Evolutionary conservation across 164 flowering plant species (phyloP).

Genomic region (Amborella trichopoda): DNA sequence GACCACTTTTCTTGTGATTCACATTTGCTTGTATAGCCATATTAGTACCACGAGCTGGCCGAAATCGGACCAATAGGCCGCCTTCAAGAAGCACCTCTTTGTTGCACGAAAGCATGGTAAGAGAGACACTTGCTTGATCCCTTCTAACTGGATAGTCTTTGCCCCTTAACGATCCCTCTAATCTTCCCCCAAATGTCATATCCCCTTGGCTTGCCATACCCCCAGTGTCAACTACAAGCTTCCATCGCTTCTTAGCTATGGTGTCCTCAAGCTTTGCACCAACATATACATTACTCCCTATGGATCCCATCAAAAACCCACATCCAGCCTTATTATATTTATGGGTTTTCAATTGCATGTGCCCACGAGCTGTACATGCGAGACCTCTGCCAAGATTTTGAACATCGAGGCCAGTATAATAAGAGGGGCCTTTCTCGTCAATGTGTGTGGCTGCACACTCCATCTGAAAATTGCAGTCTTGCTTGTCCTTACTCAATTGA

Average conservation of each 20-base stretch:
- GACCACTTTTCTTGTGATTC: conserved; percentile 78
- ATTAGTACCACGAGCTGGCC: conserved; percentile 33
- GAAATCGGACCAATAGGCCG: conserved; percentile 48
- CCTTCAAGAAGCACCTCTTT: conserved; percentile 66
- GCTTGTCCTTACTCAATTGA: conserved; percentile 86
- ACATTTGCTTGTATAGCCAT: conserved; percentile 60
- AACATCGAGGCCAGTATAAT: conserved; percentile 45
- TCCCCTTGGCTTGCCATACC: conserved; percentile 44
- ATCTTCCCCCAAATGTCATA: conserved; percentile 70
- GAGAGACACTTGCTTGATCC: conserved; percentile 38
- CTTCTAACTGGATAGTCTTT: conserved; percentile 74
- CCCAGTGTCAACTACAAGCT: conserved; percentile 51
- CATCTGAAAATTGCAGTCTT: conserved; percentile 56
- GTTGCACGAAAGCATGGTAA: conserved; percentile 53
- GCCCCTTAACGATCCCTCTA: conserved; percentile 64
- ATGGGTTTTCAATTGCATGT: conserved; percentile 40
- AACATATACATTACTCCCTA: conserved; percentile 38
- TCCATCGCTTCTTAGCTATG: conserved; percentile 59
- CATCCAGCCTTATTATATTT: conserved; percentile 50
- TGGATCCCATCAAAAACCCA: conserved; percentile 65
- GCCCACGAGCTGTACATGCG: conserved; percentile 48
- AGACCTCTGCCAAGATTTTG: conserved; percentile 61
- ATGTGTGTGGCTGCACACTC: conserved; percentile 45
- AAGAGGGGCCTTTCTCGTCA: conserved; percentile 33
- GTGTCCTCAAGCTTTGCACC: conserved; percentile 80